A percentile compares a stretch with the other conserved stretches of the same genome.
These are phyloP conservation scores for Peronosclerospora sorghi DNA, from an alignment of 352 stramenopile genomes.

Conservation along the genomic window DNA sequence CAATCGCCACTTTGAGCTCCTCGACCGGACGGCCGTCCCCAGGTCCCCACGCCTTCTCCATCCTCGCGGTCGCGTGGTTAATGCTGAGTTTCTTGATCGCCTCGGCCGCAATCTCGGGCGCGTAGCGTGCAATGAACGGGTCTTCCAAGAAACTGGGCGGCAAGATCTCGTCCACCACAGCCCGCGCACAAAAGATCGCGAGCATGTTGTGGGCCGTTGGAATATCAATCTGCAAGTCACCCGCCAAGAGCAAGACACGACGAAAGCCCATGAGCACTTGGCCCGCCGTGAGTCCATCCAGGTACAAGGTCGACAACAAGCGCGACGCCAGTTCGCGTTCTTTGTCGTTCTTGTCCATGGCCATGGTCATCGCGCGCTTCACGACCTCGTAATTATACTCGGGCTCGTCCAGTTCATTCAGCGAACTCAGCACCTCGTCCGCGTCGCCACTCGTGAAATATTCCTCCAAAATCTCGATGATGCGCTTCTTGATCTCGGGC, in stretches of 20 bases:
- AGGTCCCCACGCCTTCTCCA: conserved; percentile 97
- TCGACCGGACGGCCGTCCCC: conserved; percentile 86
- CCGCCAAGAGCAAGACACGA: conserved; percentile 90
- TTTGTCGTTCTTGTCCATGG: conserved; percentile 80
- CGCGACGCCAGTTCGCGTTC: conserved; percentile 47
- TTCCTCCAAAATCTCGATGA: conserved; percentile 83
- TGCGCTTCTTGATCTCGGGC: conserved; percentile 83
- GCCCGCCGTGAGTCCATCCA: conserved; percentile 70
- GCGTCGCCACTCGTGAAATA: conserved; percentile 84
- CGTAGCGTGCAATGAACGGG: conserved; percentile 89
- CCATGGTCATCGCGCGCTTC: conserved; percentile 91
- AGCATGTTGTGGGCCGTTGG: conserved; percentile 88
- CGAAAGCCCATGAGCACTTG: conserved; percentile 91
- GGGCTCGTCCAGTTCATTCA: conserved; percentile 47
- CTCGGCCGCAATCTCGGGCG: conserved; percentile 91
- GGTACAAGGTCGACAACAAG: conserved; percentile 89
- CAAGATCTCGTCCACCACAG: conserved; percentile 97
- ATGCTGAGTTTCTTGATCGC: conserved; percentile 94
- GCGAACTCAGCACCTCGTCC: conserved; percentile 82
- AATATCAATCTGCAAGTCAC: conserved; percentile 95
- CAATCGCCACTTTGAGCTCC: conserved; percentile 90
- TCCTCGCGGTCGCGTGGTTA: conserved; percentile 90
- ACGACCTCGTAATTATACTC: conserved; percentile 89
- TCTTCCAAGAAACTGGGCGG: conserved; percentile 96
- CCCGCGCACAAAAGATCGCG: conserved; percentile 93